Conservation (phyloP, 257 asterid species). For the Solanum microdontum region DNA sequence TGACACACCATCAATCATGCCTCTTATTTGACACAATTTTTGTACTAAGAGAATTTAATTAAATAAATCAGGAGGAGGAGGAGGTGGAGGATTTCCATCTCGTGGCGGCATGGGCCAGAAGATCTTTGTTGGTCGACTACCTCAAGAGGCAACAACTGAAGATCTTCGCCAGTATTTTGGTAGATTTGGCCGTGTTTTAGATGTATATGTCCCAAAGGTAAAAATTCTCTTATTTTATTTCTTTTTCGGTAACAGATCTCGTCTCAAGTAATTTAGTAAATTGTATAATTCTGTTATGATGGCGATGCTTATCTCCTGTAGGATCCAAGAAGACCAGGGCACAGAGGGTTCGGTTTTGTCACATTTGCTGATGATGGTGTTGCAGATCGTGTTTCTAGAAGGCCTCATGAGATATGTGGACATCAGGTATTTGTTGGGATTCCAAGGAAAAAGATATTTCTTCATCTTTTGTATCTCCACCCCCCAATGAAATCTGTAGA, state of each 20-base stretch:
- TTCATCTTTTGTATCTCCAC: not conserved
- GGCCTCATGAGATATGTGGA: conserved; percentile 95
- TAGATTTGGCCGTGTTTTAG: conserved; percentile 86
- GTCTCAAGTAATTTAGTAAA: not conserved
- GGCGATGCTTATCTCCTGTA: conserved; percentile 16
- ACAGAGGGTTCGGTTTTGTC: conserved; percentile 96
- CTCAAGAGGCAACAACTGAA: conserved; percentile 92
- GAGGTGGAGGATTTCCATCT: conserved; percentile 17
- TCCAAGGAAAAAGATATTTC: not conserved
- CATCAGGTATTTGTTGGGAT: conserved; percentile 53
- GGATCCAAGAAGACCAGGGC: conserved; percentile 98
- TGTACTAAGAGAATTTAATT: not conserved
- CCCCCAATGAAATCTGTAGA: not conserved
- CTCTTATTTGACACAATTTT: not conserved
- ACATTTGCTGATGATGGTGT: conserved; percentile 97
- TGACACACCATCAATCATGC: not conserved
- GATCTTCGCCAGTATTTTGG: conserved; percentile 96
- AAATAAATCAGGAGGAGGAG: conserved; percentile 12
- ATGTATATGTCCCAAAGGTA: conserved; percentile 97
- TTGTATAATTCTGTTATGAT: not conserved
- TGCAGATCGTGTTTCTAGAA: conserved; percentile 95
- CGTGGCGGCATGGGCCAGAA: conserved; percentile 93
- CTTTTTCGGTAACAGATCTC: not conserved
- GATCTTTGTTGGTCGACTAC: conserved; percentile 96
- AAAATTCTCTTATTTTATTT: conserved; percentile 2